Evolutionary conservation across 2,329 filamentous ascomycete species (phyloP).

Genomic region (Sporothrix dimorphospora): DNA sequence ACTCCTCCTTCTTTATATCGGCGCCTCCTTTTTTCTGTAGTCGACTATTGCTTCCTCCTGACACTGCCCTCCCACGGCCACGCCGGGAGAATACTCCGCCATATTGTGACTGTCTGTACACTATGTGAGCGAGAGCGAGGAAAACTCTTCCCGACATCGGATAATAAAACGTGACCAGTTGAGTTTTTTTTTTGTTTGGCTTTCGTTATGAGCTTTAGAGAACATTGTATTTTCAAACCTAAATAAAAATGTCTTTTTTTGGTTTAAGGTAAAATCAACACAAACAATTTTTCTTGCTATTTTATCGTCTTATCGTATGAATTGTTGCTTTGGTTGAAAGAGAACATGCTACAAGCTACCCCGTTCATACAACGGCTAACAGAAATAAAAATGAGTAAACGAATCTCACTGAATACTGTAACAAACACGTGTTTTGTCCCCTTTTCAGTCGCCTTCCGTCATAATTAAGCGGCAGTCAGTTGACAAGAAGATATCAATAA

Average conservation of each 20-base stretch:
- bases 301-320: too few species aligned
- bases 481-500: background rate
- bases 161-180: background rate
- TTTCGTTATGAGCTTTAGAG: too few species aligned
- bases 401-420: background rate
- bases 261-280: too few species aligned
- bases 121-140: background rate
- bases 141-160: constrained; percentile 5
- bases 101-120: background rate
- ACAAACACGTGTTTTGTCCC: background rate
- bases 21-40: background rate
- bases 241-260: too few species aligned
- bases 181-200: too few species aligned
- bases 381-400: background rate
- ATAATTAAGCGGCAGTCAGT: background rate
- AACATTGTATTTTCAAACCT: too few species aligned
- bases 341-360: too few species aligned
- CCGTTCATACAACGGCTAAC: background rate
- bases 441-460: background rate
- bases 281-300: too few species aligned
- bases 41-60: background rate
- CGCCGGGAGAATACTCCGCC: background rate
- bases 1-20: background rate
- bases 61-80: background rate
- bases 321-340: too few species aligned